Conservation (phyloP, 805 yeast species). For the Nakazawaea ishiwadae region DNA sequence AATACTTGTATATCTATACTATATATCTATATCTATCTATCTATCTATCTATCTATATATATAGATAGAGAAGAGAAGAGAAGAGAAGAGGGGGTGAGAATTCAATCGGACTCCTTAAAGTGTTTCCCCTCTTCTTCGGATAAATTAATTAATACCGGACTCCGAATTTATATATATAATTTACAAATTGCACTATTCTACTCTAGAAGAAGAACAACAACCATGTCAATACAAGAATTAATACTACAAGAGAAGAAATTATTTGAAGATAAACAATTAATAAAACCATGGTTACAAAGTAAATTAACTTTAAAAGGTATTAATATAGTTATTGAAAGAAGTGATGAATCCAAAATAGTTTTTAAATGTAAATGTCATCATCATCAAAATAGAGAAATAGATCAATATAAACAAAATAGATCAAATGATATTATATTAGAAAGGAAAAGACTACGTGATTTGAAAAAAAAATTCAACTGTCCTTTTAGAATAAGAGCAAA, state of each 20-base stretch:
- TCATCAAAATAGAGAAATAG: conserved; percentile 12
- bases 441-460: conserved; percentile 15
- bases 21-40: no score
- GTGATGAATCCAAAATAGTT: conserved; percentile 55
- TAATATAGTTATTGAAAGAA: conserved; percentile 55
- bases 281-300: conserved; percentile 59
- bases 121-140: no score
- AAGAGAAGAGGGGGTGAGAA: no score
- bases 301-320: conserved; percentile 45
- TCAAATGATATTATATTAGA: conserved; percentile 18
- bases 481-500: conserved; percentile 67
- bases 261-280: conserved; percentile 39
- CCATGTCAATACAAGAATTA: neutral
- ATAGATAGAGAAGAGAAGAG: no score
- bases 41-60: no score
- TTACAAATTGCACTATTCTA: no score
- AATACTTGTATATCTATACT: no score
- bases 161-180: no score
- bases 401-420: conserved; percentile 23
- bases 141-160: no score
- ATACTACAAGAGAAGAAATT: conserved; percentile 18
- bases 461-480: conserved; percentile 33
- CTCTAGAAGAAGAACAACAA: no score
- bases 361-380: conserved; percentile 49
- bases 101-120: no score